Evolutionary conservation across 345 rosid species (phyloP), one percentile per base, ranked within the genome.

Genomic region (Cardamine occulta): DNA sequence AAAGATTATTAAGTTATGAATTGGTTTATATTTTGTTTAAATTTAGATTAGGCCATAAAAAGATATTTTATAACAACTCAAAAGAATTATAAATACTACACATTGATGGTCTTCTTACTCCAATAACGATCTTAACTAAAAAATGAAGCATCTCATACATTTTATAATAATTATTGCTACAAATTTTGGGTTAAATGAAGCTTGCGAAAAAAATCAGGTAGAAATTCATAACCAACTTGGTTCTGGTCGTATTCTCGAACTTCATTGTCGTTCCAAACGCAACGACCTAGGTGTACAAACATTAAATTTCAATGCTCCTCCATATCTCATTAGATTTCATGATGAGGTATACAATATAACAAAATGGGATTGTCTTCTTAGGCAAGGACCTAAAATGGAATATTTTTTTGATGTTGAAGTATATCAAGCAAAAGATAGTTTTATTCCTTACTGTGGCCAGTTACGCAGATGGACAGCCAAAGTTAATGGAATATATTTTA

Each of bases 401-500:
- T 35, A 37, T 61, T 61, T 5, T 18, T 19, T 11, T 37, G 66
- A 35, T 9, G 5, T 61, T 61, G 17, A 61, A 37, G 66, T 21
- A 61, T 37, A 61, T 11, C 37, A 35, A 37, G 48, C 29, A 13
- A 45, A 45, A 21, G 0, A 3, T 13, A 37, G n/a, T 31, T 6
- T 57, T 57, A 8, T 57, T 57, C 42, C 42, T 31, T 6, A 28
- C 6, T 37, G 48, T 35, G 48, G 66, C 13, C 47, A 61, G 17
- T 1, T 61, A 21, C 66, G 48, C 11, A 1, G 21, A 5, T 60
- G 65, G 48, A 18, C 47, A 19, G 31, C 48, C 1, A 37, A 24
- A 60, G 0, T 12, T 13, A 31, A 61, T 35, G 66, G 66, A 3
- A 61, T 61, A 18, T 61, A 61, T n/a, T 61, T 60, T 61, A 14